Percentiles rank a stretch among this genome's conserved stretches.
These are phyloP conservation scores for Fusarium nodosum DNA, from an alignment of 2,329 filamentous ascomycete genomes.

Conservation along the genomic window DNA sequence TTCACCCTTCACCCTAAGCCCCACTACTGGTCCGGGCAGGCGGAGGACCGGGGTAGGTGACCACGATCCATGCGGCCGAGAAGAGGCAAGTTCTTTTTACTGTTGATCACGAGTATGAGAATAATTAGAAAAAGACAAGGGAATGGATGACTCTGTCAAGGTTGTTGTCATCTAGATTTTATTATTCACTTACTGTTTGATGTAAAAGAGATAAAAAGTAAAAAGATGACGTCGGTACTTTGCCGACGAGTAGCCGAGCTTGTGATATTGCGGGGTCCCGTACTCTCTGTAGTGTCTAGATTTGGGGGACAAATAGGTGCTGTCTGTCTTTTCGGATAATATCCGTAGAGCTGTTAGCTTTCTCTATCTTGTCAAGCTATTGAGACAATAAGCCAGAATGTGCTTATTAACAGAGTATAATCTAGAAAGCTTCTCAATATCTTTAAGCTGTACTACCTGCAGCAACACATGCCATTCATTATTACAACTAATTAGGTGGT, in stretches of 20 bases:
- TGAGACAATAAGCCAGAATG: background rate
- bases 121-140: background rate
- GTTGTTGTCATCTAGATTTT: background rate
- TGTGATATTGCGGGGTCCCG: slow-evolving; percentile 68
- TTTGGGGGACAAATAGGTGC: no score
- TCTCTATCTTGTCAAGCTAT: background rate
- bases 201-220: slow-evolving; percentile 3
- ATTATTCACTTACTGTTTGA: slow-evolving; percentile 11
- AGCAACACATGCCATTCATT: no score
- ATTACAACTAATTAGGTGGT: background rate
- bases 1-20: slow-evolving; percentile 5
- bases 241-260: slow-evolving; percentile 68
- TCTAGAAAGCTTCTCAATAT: background rate
- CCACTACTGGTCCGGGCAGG: slow-evolving; percentile 48
- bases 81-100: background rate
- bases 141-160: slow-evolving; percentile 10
- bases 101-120: slow-evolving; percentile 24
- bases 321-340: no score
- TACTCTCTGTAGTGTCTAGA: background rate
- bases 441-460: background rate
- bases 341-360: no score
- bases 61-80: slow-evolving; percentile 48
- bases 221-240: slow-evolving; percentile 47
- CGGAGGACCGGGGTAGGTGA: slow-evolving; percentile 46
- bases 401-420: background rate